Evolutionary conservation across 2,329 filamentous ascomycete species (phyloP).

Genomic region (Alternaria sp.): DNA sequence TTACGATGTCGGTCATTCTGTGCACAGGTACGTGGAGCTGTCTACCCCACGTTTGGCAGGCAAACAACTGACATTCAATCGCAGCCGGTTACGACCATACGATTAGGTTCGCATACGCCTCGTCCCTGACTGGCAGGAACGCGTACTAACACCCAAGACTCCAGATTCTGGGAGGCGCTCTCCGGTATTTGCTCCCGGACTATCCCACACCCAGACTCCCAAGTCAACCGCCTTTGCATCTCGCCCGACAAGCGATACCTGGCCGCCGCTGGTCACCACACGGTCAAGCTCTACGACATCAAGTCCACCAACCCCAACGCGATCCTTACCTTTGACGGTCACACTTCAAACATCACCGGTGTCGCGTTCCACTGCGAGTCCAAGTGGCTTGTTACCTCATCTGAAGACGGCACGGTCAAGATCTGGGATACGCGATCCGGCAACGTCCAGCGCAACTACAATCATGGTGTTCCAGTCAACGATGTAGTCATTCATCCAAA

Average conservation of each 20-base stretch:
- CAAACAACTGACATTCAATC: conserved; percentile 33
- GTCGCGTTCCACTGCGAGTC: conserved; percentile 98
- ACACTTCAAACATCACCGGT: conserved; percentile 94
- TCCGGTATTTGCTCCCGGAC: conserved; percentile 98
- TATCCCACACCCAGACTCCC: conserved; percentile 96
- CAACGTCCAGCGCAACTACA: conserved; percentile 89
- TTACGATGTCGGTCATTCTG: conserved; percentile 70
- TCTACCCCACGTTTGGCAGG: conserved; percentile 25
- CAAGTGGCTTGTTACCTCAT: conserved; percentile 99
- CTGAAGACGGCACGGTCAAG: conserved; percentile 95
- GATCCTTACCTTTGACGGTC: conserved; percentile 91
- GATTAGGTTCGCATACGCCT: conserved; percentile 66
- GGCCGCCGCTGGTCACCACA: conserved; percentile 80
- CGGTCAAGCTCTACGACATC: conserved; percentile 98
- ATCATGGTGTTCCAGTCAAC: conserved; percentile 87
- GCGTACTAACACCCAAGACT: conserved; percentile 27
- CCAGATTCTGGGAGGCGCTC: conserved; percentile 95
- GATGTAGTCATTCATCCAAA: conserved; percentile 99
- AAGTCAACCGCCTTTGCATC: conserved; percentile 97
- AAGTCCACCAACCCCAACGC: conserved; percentile 97
- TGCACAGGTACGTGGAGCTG: conserved; percentile 65
- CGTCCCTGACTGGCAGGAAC: background rate
- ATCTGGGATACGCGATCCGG: conserved; percentile 94
- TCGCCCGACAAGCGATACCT: conserved; percentile 97
- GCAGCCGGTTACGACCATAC: conserved; percentile 78